Evolutionary conservation across 805 yeast species (phyloP).

Genomic region (Yarrowia sp.): DNA sequence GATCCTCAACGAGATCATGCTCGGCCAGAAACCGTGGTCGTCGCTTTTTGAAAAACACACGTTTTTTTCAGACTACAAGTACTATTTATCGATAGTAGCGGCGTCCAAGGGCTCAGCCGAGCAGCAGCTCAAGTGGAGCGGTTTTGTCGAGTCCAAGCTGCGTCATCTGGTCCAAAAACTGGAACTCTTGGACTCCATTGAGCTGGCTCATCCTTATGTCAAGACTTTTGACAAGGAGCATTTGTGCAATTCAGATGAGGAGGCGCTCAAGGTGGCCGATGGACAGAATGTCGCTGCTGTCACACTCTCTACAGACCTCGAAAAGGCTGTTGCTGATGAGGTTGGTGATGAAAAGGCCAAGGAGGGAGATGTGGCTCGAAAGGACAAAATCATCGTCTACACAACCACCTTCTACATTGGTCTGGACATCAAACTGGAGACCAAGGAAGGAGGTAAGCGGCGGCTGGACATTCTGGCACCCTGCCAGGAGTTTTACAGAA

Average conservation of each 20-base stretch:
- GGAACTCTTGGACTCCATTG: constrained; percentile 72
- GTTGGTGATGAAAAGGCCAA: constrained; percentile 37
- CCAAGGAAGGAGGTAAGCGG: constrained; percentile 48
- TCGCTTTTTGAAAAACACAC: constrained; percentile 75
- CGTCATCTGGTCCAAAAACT: constrained; percentile 79
- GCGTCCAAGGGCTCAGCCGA: constrained; percentile 71
- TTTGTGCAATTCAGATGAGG: constrained; percentile 51
- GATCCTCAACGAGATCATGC: constrained; percentile 63
- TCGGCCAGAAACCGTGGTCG: constrained; percentile 67
- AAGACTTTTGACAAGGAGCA: constrained; percentile 65
- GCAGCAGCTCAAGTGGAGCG: constrained; percentile 87
- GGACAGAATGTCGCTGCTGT: constrained; percentile 54
- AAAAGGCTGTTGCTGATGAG: constrained; percentile 30
- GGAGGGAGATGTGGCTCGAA: constrained; percentile 26
- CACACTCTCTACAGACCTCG: constrained; percentile 27
- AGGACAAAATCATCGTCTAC: constrained; percentile 45
- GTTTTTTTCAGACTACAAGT: constrained; percentile 80
- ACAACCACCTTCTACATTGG: constrained; percentile 82
- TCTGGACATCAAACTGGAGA: constrained; percentile 51
- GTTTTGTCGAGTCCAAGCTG: constrained; percentile 85
- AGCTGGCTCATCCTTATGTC: constrained; percentile 85
- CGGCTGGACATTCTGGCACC: constrained; percentile 80
- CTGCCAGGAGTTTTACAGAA: constrained; percentile 80
- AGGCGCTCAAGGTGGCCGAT: constrained; percentile 54
- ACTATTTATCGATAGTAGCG: constrained; percentile 78